Percentiles rank a stretch among this genome's conserved stretches.
phyloP scores from a whole-genome alignment of 208 protist species.

The Strigomonas galati region DNA sequence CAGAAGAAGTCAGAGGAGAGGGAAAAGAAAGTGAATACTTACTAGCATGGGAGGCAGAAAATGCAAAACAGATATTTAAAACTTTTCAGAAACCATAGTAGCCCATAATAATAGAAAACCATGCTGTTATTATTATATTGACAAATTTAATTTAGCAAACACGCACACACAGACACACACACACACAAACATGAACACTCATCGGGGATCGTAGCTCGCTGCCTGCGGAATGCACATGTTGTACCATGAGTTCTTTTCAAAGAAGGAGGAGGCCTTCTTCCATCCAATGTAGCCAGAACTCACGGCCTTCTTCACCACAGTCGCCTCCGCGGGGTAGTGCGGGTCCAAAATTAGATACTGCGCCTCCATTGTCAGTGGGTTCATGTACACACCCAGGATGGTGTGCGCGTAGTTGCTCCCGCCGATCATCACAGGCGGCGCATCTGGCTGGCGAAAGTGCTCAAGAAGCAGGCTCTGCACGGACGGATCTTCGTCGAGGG shows the following conservation, averaged over 20 bases:
- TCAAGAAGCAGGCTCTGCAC: slow-evolving; percentile 62
- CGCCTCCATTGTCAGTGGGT: slow-evolving; percentile 76
- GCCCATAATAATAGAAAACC: too few relatives aligned
- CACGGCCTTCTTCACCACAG: slow-evolving; percentile 63
- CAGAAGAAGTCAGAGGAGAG: too few relatives aligned
- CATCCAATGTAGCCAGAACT: slow-evolving; percentile 90
- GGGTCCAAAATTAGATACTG: slow-evolving; percentile 92
- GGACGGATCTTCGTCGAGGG: slow-evolving; percentile 70
- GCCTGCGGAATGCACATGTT: slow-evolving; percentile 92
- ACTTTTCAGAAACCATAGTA: slow-evolving; percentile 5
- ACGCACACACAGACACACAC: background rate
- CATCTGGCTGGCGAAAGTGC: slow-evolving; percentile 82
- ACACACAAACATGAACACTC: background rate
- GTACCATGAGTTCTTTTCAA: slow-evolving; percentile 88
- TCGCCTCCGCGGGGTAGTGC: slow-evolving; percentile 89
- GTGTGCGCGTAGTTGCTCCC: slow-evolving; percentile 95
- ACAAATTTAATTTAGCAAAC: too few relatives aligned
- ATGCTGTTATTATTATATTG: too few relatives aligned
- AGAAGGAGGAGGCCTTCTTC: slow-evolving; percentile 82
- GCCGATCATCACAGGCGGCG: slow-evolving; percentile 95
- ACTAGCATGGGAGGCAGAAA: background rate
- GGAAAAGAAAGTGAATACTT: too few relatives aligned
- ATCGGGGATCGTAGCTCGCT: slow-evolving; percentile 59
- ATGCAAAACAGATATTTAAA: slow-evolving; percentile 9
- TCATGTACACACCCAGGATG: slow-evolving; percentile 88